These are phyloP conservation scores for Rhodosporidiobolus sp. DNA, from an alignment of 768 basidiomycete genomes.

Conservation along the genomic window DNA sequence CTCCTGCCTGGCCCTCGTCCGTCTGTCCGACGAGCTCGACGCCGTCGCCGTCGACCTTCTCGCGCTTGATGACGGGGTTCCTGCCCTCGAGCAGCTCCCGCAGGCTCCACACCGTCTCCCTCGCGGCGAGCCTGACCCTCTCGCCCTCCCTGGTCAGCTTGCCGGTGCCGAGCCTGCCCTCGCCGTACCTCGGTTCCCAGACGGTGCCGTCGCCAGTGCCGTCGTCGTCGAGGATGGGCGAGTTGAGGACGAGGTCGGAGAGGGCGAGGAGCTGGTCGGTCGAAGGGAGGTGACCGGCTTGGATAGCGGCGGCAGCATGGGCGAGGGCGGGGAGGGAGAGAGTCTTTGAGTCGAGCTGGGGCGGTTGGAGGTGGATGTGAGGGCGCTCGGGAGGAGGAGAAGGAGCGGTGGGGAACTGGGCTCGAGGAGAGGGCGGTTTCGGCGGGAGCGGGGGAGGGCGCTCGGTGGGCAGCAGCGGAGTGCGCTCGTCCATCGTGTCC, in stretches of 20 bases:
- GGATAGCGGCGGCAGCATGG: constrained; percentile 3
- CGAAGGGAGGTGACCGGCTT: constrained; percentile 23
- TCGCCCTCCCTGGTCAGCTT: constrained; percentile 16
- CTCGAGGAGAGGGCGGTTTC: neutral
- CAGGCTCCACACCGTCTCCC: constrained; percentile 4
- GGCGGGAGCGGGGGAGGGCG: neutral
- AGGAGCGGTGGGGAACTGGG: neutral
- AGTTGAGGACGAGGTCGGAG: neutral
- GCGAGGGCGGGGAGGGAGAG: constrained; percentile 16
- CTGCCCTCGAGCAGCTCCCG: constrained; percentile 6
- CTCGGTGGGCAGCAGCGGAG: neutral
- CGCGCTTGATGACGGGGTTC: constrained; percentile 4
- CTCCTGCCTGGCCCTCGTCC: neutral
- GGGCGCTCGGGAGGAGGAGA: neutral
- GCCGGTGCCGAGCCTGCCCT: constrained; percentile 15
- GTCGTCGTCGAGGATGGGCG: neutral
- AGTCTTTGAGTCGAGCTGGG: neutral
- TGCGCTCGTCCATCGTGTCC: neutral
- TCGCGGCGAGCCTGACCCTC: neutral
- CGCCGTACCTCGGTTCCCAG: constrained; percentile 3
- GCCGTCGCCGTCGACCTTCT: neutral
- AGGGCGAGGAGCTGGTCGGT: constrained; percentile 2
- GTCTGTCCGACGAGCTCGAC: neutral
- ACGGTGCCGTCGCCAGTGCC: neutral
- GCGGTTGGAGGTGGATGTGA: neutral